A percentile compares a stretch with the other conserved stretches of the same genome.
Conservation (phyloP, 345 rosid genomes). For the Arabidopsis thaliana region DNA sequence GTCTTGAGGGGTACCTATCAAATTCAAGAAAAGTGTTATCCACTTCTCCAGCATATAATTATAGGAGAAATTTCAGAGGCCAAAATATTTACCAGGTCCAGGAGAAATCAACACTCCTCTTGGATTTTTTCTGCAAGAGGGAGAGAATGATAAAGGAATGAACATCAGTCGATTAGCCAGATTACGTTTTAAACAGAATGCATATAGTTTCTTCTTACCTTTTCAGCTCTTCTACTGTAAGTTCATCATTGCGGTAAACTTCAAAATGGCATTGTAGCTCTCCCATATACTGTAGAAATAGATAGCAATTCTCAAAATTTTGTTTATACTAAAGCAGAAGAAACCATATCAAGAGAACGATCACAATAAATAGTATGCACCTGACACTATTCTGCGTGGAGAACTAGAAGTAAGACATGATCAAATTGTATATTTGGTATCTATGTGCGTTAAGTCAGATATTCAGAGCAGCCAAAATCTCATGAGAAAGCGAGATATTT, state of each 20-base stretch:
- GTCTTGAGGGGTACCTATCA: conserved; percentile 81
- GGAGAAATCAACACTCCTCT: conserved; percentile 94
- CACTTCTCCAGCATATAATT: neutral
- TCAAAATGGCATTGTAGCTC: conserved; percentile 86
- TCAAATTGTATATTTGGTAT: conserved; percentile 1
- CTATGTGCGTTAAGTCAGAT: neutral
- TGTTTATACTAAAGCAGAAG: neutral
- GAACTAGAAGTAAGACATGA: conserved; percentile 9
- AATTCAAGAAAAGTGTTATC: neutral
- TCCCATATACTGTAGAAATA: conserved; percentile 77
- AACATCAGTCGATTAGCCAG: conserved; percentile 1
- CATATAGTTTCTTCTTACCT: conserved; percentile 48
- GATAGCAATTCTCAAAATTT: neutral
- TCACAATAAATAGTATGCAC: neutral
- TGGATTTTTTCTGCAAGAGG: conserved; percentile 75
- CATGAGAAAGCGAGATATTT: neutral
- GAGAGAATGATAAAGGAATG: conserved; percentile 6
- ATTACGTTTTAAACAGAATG: conserved; percentile 6
- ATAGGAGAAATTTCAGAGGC: neutral
- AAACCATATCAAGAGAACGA: conserved; percentile 4
- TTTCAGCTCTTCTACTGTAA: conserved; percentile 84
- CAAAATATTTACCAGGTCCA: conserved; percentile 72
- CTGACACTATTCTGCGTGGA: too few species aligned
- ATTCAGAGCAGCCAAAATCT: conserved; percentile 12
- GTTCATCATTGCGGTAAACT: conserved; percentile 90